Evolutionary conservation across 2,329 filamentous ascomycete species (phyloP).

Genomic region (Sarocladiaceae sp.): DNA sequence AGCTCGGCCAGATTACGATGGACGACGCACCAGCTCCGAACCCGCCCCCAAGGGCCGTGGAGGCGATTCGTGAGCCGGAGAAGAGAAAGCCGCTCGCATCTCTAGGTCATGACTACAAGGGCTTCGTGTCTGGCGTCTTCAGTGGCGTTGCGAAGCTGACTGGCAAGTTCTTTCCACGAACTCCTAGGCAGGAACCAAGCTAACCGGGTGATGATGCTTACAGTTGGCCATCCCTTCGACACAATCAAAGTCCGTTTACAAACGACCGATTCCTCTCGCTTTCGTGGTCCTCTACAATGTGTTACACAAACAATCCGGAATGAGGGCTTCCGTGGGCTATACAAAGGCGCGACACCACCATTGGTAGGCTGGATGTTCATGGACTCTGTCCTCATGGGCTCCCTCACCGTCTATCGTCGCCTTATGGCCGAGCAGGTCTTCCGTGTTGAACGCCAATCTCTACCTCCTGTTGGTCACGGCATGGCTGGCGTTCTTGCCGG

Average conservation of each 20-base stretch:
- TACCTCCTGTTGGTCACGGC: constrained; percentile 79
- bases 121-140: constrained; percentile 96
- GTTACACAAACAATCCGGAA: constrained; percentile 77
- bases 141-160: constrained; percentile 87
- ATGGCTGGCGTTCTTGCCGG: constrained; percentile 85
- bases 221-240: constrained; percentile 76
- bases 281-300: constrained; percentile 83
- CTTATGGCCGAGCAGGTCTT: constrained; percentile 80
- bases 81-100: constrained; percentile 4
- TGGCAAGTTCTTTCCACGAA: constrained; percentile 48
- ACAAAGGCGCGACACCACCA: constrained; percentile 91
- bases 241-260: constrained; percentile 96
- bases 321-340: constrained; percentile 80
- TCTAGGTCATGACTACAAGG: constrained; percentile 64
- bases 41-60: neutral
- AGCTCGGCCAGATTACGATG: neutral
- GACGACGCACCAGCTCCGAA: constrained; percentile 1
- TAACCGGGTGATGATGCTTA: neutral
- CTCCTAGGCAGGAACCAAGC: constrained; percentile 4
- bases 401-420: constrained; percentile 83
- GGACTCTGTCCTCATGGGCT: constrained; percentile 89
- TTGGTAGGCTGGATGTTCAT: constrained; percentile 98
- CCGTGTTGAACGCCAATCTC: constrained; percentile 41
- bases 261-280: constrained; percentile 72
- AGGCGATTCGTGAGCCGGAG: constrained; percentile 5